These are phyloP conservation scores for Halocafeteria seosinensis DNA, from an alignment of 108 stramenopile genomes.

Conservation along the genomic window DNA sequence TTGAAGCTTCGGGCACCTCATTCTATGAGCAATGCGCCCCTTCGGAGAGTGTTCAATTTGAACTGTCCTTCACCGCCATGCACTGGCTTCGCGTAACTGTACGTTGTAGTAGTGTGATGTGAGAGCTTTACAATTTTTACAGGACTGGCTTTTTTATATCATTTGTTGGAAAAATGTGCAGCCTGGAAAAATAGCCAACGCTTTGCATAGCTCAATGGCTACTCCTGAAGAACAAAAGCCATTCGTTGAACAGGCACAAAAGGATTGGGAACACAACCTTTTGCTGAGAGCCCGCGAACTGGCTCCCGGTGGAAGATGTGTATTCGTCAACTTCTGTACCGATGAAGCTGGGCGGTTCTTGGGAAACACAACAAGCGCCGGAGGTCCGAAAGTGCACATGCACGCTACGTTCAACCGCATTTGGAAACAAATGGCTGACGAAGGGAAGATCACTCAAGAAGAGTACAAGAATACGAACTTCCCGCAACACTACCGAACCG, in stretches of 20 bases:
- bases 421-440: conserved; percentile 23
- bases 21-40: conserved; percentile 37
- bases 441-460: conserved; percentile 27
- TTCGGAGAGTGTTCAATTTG: conserved; percentile 27
- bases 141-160: neutral
- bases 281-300: conserved; percentile 28
- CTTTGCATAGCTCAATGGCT: conserved; percentile 12
- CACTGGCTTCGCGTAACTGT: conserved; percentile 29
- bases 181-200: neutral
- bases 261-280: conserved; percentile 30
- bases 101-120: no score
- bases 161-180: no score
- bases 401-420: conserved; percentile 28
- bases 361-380: conserved; percentile 28
- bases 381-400: conserved; percentile 16
- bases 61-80: conserved; percentile 34
- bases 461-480: conserved; percentile 30
- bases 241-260: conserved; percentile 20
- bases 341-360: conserved; percentile 31
- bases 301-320: conserved; percentile 19
- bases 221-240: neutral
- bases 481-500: conserved; percentile 35
- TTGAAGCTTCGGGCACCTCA: conserved; percentile 23
- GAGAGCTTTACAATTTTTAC: neutral
- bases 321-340: conserved; percentile 33